Percentiles rank a stretch among this genome's conserved stretches.
Conservation (phyloP, 441 rosid species). For the Erodium moschatum region DNA sequence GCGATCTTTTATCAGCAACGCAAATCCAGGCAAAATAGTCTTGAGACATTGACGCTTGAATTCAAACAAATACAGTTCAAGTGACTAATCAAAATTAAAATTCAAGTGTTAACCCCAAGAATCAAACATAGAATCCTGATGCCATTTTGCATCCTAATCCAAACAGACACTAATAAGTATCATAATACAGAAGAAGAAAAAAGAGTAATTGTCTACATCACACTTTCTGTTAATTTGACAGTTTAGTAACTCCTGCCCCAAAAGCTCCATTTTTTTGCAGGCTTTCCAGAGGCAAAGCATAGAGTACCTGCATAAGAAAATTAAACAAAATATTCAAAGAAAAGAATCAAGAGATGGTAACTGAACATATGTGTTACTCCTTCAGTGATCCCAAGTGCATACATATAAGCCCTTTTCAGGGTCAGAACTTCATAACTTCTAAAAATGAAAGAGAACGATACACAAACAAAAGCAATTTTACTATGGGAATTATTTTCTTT, state of each 20-base stretch:
- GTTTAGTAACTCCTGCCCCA: constrained; percentile 92
- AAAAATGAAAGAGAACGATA: not conserved
- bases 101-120: not conserved
- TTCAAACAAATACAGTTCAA: not conserved
- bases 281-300: constrained; percentile 89
- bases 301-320: constrained; percentile 38
- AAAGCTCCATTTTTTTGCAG: constrained; percentile 84
- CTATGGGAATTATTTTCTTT: no score
- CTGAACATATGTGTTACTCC: not conserved
- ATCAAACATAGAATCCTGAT: not conserved
- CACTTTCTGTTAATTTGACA: not conserved
- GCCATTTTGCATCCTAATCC: not conserved
- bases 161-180: not conserved
- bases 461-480: not conserved
- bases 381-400: not conserved
- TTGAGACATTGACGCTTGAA: not conserved
- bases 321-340: not conserved
- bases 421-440: not conserved
- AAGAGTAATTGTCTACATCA: not conserved
- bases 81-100: no score
- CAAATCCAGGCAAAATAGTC: no score
- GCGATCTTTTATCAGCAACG: no score
- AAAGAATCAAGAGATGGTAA: not conserved
- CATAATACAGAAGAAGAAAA: no score
- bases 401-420: no score